Conservation (phyloP, 176 grass and related monocot genomes). For the Carex kokanica region DNA sequence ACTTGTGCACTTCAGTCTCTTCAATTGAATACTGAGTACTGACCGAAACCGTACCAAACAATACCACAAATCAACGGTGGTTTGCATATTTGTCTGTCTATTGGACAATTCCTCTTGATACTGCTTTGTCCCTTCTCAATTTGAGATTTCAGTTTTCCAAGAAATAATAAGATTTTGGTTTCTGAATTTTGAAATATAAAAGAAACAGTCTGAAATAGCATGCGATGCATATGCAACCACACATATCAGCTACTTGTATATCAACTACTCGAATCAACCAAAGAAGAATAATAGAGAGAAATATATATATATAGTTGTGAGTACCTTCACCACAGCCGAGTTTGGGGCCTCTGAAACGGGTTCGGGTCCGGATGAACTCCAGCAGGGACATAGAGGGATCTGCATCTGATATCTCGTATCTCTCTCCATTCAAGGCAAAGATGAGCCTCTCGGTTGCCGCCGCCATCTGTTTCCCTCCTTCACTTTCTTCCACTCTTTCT, state of each 20-base stretch:
- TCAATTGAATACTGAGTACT: not conserved
- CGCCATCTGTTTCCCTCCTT: not conserved
- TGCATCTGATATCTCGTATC: constrained; percentile 38
- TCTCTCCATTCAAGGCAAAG: constrained; percentile 57
- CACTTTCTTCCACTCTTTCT: not conserved
- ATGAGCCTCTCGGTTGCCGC: constrained; percentile 24
- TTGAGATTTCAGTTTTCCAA: not conserved
- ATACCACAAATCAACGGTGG: not conserved
- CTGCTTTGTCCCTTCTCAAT: not conserved
- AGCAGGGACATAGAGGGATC: constrained; percentile 59
- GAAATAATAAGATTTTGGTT: not conserved
- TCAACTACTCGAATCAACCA: not conserved
- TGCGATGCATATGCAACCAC: not conserved
- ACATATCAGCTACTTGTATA: not conserved
- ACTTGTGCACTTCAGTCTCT: not conserved
- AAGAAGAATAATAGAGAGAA: not conserved
- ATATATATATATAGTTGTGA: not conserved
- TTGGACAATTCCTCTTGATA: not conserved
- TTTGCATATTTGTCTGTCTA: not conserved
- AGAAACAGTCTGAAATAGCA: not conserved
- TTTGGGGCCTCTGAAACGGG: constrained; percentile 56
- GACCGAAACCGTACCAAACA: not conserved
- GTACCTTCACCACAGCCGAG: constrained; percentile 77
- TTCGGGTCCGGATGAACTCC: constrained; percentile 63
- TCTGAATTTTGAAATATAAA: not conserved